Conservation (phyloP, 495 filamentous ascomycete genomes). For the Talaromyces trachyspermus region DNA sequence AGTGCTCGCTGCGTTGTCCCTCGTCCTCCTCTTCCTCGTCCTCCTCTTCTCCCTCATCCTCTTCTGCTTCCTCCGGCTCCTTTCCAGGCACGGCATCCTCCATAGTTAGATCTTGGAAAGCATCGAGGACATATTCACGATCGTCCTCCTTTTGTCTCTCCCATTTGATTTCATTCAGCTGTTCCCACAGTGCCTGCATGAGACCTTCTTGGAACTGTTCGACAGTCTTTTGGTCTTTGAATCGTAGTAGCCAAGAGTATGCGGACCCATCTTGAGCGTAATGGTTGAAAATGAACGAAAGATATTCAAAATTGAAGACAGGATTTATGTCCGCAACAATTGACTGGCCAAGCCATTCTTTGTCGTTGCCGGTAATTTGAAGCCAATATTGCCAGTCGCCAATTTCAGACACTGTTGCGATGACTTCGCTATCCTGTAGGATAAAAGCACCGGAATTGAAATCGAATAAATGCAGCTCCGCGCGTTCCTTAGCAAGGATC, state of each 20-base stretch:
- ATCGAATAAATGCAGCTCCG: constrained; percentile 91
- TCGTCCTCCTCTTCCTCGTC: constrained; percentile 56
- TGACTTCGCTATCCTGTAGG: constrained; percentile 64
- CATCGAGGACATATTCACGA: constrained; percentile 87
- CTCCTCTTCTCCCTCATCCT: constrained; percentile 55
- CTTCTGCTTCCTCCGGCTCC: constrained; percentile 56
- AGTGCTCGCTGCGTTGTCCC: constrained; percentile 66
- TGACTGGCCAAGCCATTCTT: constrained; percentile 82
- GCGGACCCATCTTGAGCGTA: constrained; percentile 82
- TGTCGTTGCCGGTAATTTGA: constrained; percentile 69
- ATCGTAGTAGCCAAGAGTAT: constrained; percentile 92
- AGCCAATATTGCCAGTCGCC: constrained; percentile 96
- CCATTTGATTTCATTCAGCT: constrained; percentile 94
- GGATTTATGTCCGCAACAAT: constrained; percentile 89
- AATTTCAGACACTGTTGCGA: constrained; percentile 75
- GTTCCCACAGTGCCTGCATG: constrained; percentile 95
- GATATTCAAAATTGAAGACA: constrained; percentile 96
- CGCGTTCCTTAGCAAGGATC: constrained; percentile 64
- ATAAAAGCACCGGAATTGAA: constrained; percentile 77
- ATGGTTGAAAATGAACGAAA: constrained; percentile 98
- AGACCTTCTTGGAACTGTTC: constrained; percentile 89
- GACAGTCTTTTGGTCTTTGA: constrained; percentile 71
- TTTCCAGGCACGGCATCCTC: constrained; percentile 60
- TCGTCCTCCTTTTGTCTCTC: constrained; percentile 84
- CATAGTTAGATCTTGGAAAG: constrained; percentile 92